Conservation (phyloP, 441 rosid genomes). For the Arabidopsis hybrid region DNA sequence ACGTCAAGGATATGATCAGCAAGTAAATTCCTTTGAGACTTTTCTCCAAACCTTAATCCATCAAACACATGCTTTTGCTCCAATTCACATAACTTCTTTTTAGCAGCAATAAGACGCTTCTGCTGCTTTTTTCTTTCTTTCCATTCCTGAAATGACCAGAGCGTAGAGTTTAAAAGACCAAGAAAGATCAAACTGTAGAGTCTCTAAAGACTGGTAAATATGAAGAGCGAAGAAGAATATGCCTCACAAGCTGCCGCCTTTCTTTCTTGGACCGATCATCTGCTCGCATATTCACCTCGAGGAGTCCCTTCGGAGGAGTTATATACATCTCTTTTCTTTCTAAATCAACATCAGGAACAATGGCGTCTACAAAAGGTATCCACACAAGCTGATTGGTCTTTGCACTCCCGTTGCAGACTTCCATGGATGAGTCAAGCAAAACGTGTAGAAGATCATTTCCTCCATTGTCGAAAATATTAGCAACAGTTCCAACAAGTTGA, state of each 20-base stretch:
- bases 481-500: constrained; percentile 80
- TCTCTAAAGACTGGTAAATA: constrained; percentile 34
- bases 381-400: constrained; percentile 66
- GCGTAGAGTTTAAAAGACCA: constrained; percentile 18
- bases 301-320: constrained; percentile 92
- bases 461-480: constrained; percentile 76
- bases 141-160: constrained; percentile 74
- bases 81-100: constrained; percentile 82
- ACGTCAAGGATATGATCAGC: constrained; percentile 72
- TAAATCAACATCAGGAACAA: constrained; percentile 90
- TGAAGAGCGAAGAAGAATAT: constrained; percentile 52
- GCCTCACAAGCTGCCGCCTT: constrained; percentile 93
- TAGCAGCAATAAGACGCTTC: constrained; percentile 81
- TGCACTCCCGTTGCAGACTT: constrained; percentile 47
- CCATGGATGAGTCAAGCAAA: constrained; percentile 56
- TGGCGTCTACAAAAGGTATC: constrained; percentile 89
- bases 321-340: constrained; percentile 75
- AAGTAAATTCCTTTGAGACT: constrained; percentile 69
- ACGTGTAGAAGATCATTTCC: constrained; percentile 85
- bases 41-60: constrained; percentile 82
- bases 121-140: constrained; percentile 82
- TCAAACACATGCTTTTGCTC: constrained; percentile 89
- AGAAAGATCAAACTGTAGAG: constrained; percentile 4
- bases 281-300: constrained; percentile 73
- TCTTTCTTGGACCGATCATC: constrained; percentile 90